Conservation (phyloP, 2,329 filamentous ascomycete species). For the Clarireedia monteithiana region DNA sequence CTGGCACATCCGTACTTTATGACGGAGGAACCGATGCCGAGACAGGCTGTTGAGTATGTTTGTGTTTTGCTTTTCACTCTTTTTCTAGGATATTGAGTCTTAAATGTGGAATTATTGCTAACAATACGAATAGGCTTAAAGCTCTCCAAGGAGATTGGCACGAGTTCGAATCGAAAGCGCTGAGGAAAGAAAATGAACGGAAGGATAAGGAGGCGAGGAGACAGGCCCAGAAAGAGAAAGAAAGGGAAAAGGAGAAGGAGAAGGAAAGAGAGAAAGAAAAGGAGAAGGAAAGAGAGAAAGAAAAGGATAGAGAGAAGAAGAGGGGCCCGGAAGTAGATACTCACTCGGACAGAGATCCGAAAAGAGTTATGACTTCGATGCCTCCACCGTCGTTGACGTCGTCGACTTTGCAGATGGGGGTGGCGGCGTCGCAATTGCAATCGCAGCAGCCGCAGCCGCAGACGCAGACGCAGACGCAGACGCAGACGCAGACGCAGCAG, state of each 20-base stretch:
- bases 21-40: slow-evolving; percentile 66
- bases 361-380: slow-evolving; percentile 20
- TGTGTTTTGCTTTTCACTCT: not conserved
- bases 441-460: too few species aligned
- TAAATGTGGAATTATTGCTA: slow-evolving; percentile 4
- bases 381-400: slow-evolving; percentile 5
- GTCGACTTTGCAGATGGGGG: not conserved
- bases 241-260: slow-evolving; percentile 18
- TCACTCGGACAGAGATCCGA: slow-evolving; percentile 20
- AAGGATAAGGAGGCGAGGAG: slow-evolving; percentile 37
- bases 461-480: too few species aligned
- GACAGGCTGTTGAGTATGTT: slow-evolving; percentile 74
- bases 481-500: too few species aligned
- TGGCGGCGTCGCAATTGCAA: too few species aligned
- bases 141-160: slow-evolving; percentile 92
- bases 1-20: slow-evolving; percentile 85
- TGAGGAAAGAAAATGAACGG: slow-evolving; percentile 81
- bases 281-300: slow-evolving; percentile 14
- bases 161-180: slow-evolving; percentile 93
- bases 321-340: slow-evolving; percentile 18
- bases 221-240: slow-evolving; percentile 24
- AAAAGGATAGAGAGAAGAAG: slow-evolving; percentile 25
- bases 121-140: slow-evolving; percentile 46
- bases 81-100: not conserved
- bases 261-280: slow-evolving; percentile 25